Base-by-base conservation (phyloP, 257 asterid genomes). In the Haberlea rhodopensis region DNA sequence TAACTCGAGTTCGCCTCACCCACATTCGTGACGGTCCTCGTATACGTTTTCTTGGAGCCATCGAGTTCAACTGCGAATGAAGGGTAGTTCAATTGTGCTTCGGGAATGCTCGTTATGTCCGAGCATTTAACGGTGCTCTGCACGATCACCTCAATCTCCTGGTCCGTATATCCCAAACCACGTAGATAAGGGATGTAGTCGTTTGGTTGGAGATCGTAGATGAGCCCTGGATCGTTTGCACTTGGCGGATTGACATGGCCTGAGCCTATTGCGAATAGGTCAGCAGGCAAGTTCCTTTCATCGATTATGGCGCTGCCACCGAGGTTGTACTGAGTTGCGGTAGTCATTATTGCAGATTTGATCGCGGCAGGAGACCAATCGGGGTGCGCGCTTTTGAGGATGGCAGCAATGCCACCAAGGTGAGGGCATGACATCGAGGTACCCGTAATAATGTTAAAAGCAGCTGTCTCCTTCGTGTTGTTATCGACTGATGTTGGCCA, bases 21-120 rank as follows among this genome's bases (percentile, higher is more conserved):
- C 2, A 76, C 71, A 11, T 76, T 67, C 5, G 74, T 76, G 23
- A 76, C 74, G 1, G 80, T 76, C 60, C 80, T 71, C 45, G 64
- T 52, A 60, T 71, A 76, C 0, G 60, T 62, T 40, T 71, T 70
- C 21, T 4, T 9, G 5, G 31, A 22, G 0, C 62, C 53, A 23
- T 49, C 71, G 53, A 71, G 69, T 62, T 48, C 20, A 21, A 76
- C 29, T 1, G 81, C 61, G 45, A 76, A 74, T 21, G 82, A 78
- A 23, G 80, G 82, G 53, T 78, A 78, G n/a, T n/a, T n/a, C n/a
- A n/a, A n/a, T n/a, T n/a, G n/a, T n/a, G n/a, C n/a, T n/a, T n/a
- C n/a, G n/a, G 23, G 57, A 13, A 78, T 70, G 29, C 64, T 70
- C 16, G 68, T 26, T 20, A 62, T 22, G 1, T 4, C n/a, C n/a